Evolutionary conservation across 2,329 filamentous ascomycete genomes (phyloP).

Genomic region (Penicillium sumatraense): DNA sequence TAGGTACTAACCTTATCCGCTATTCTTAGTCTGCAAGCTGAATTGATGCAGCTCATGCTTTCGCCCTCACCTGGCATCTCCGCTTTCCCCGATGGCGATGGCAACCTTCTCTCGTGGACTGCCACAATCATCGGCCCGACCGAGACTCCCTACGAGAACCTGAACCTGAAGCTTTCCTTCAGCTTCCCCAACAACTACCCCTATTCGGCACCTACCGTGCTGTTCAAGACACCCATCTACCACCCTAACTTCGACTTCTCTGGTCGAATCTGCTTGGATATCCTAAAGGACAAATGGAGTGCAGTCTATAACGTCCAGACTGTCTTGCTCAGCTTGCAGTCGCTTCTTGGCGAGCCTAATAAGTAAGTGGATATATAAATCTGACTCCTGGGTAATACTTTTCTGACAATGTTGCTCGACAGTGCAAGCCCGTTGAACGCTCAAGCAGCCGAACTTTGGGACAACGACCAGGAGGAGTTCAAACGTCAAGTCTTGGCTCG

Average conservation of each 20-base stretch:
- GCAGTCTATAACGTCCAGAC: slow-evolving; percentile 96
- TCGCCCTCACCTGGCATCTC: slow-evolving; percentile 91
- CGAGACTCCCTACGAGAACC: slow-evolving; percentile 85
- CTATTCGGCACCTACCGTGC: slow-evolving; percentile 84
- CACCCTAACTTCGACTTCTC: slow-evolving; percentile 99
- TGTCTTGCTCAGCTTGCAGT: slow-evolving; percentile 90
- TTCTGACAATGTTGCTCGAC: slow-evolving; percentile 5
- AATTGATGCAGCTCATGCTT: slow-evolving; percentile 98
- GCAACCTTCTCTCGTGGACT: slow-evolving; percentile 89
- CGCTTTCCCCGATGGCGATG: slow-evolving; percentile 88
- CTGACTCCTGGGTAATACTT: neutral
- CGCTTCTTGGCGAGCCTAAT: slow-evolving; percentile 93
- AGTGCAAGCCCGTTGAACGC: slow-evolving; percentile 94
- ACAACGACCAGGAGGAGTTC: slow-evolving; percentile 84
- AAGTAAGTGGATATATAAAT: slow-evolving; percentile 67
- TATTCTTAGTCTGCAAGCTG: slow-evolving; percentile 78
- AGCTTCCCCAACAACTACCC: slow-evolving; percentile 92
- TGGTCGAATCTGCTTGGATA: slow-evolving; percentile 94
- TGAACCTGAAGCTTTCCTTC: slow-evolving; percentile 91
- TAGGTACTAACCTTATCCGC: neutral
- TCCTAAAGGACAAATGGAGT: slow-evolving; percentile 99
- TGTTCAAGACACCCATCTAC: slow-evolving; percentile 99
- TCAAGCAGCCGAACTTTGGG: slow-evolving; percentile 95
- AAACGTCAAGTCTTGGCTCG: slow-evolving; percentile 72
- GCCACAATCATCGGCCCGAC: slow-evolving; percentile 91